Conservation (phyloP, 1,284 basidiomycete species). For the Irpex lacteus region DNA sequence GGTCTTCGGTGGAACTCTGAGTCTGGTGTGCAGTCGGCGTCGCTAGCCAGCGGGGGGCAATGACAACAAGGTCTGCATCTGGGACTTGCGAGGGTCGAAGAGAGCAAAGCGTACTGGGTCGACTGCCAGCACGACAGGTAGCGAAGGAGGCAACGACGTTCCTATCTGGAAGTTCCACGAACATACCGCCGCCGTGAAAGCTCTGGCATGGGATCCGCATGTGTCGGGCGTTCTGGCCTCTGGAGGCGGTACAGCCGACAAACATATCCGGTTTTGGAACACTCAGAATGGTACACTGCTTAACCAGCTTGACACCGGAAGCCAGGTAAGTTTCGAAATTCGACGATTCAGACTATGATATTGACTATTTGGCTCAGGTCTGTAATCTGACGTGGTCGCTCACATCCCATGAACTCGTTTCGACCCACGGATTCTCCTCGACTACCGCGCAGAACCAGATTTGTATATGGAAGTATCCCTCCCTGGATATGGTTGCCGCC, state of each 20-base stretch:
- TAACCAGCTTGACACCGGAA: slow-evolving; percentile 87
- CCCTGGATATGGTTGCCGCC: slow-evolving; percentile 89
- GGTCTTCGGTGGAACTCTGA: slow-evolving; percentile 90
- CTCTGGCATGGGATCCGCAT: slow-evolving; percentile 97
- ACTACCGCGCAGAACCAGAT: slow-evolving; percentile 97
- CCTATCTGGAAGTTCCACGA: slow-evolving; percentile 95
- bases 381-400: slow-evolving; percentile 97
- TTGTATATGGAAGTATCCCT: slow-evolving; percentile 97
- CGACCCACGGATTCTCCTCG: slow-evolving; percentile 95
- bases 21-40: slow-evolving; percentile 35
- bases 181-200: slow-evolving; percentile 96
- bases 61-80: slow-evolving; percentile 98
- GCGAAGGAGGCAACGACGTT: slow-evolving; percentile 47
- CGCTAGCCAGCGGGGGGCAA: slow-evolving; percentile 95
- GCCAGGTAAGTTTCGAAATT: slow-evolving; percentile 59
- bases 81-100: slow-evolving; percentile 76
- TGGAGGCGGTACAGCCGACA: slow-evolving; percentile 97
- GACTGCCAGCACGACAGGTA: slow-evolving; percentile 25
- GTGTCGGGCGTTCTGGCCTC: slow-evolving; percentile 89
- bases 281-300: slow-evolving; percentile 84
- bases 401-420: slow-evolving; percentile 95
- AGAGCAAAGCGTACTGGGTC: slow-evolving; percentile 34
- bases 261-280: slow-evolving; percentile 98
- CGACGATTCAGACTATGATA: not conserved
- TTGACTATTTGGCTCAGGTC: slow-evolving; percentile 51